Base-by-base conservation (phyloP, 345 rosid species). In the Brassica incana region DNA sequence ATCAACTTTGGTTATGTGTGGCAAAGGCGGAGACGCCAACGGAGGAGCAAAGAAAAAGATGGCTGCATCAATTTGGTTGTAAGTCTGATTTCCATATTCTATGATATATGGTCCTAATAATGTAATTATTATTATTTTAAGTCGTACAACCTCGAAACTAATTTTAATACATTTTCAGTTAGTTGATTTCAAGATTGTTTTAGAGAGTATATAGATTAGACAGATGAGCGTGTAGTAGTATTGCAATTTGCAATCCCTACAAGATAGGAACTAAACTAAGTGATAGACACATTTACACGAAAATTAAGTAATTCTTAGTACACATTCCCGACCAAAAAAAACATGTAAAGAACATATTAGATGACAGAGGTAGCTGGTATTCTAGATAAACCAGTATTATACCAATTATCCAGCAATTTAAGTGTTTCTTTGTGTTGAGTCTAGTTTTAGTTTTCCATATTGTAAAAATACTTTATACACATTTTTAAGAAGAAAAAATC, bases 31-130 rank as follows among this genome's bases (percentile, higher is more conserved):
- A 62, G 38, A 20, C 40, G 69, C 78, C 33, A 80, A 18, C 35
- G 74, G 78, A 48, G 82, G 82, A 74, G 63, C 71, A 74, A 63
- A 16, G 45, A 69, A 52, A 67, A 75, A 52, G 72, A 69, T 80
- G 52, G 27, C 50, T 67, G 74, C 23, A 69, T 75, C 83, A 6
- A 40, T 80, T 75, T 80, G 62, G 71, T 80, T 69, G 83, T 75
- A 74, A 74, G 67, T 69, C 1, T 80, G 4, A 50, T 80, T 25
- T 80, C 30, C n/a, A 2, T 59, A 35, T 36, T 65, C 2, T 20
- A 9, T 59, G 1, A 0, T 10, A 3, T 5, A 23, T 65, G 66
- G 32, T 7, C 14, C 10, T 3, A 65, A 30, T 2, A 40, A 40
- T 20, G 11, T 58, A 18, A 58, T 3, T 58, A 3, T 58, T 58